Evolutionary conservation across 345 rosid genomes (phyloP), one percentile per base, ranked within the genome.

Genomic region (Physaria fendleri): DNA sequence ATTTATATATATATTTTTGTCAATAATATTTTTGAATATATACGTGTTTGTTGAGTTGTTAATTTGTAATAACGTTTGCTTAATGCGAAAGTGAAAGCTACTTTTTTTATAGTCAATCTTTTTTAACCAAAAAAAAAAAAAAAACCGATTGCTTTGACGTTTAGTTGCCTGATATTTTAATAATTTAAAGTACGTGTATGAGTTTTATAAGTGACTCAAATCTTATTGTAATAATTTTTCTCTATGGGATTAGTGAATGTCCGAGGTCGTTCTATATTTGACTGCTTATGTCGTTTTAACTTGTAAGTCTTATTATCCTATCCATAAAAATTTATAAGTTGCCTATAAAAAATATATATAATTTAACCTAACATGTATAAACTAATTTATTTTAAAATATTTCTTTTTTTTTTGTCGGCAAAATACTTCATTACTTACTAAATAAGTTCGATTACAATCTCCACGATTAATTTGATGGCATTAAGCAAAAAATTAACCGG

Each of bases 101-200:
- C 29, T 16, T 32, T 65, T 4, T 34, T 34, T n/a, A 41, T 41
- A n/a, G n/a, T 29, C 39, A 27, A 28, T 15, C 29, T 53, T 13
- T 16, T 20, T 25, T 3, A 43, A 34, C 4, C 46, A 15, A 10
- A 23, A 53, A 23, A 15, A 18, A 25, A 4, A n/a, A 5, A 54
- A 54, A 17, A 42, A 54, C n/a, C 45, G 69, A 64, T 12, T 53
- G 38, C 37, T 44, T 53, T 64, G 61, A 64, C 46, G 46, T 33
- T 64, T 43, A 42, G 46, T 43, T 24, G 43, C 45, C 45, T 42
- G 39, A 17, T 34, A 34, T 22, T 4, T 3, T 12, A 25, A 18
- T 12, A 25, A n/a, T 9, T 8, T 41, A 1, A 5, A 10, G 2
- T 5, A 41, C 9, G 5, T 9, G 15, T 27, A 32, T 12, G 29